Evolutionary conservation across 2,329 filamentous ascomycete species (phyloP), one percentile per base, ranked within the genome.

Genomic region (Exserohilum turcica): DNA sequence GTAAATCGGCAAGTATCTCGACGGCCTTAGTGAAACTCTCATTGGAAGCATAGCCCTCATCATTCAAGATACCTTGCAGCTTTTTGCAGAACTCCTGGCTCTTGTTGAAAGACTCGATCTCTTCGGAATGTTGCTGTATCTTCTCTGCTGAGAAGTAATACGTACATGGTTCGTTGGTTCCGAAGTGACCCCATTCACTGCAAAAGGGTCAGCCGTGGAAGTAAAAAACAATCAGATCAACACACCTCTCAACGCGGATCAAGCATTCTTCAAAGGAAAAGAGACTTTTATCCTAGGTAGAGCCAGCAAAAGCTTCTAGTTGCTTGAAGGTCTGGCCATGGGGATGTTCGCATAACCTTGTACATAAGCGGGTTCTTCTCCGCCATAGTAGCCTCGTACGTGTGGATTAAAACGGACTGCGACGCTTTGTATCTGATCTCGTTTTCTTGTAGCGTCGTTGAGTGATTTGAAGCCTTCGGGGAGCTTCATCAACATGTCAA

Each of bases 401-500:
- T 43, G 45, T 63, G 49, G 12, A 66, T 59, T n/a, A 67, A 52
- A 36, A 66, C 44, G 45, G 63, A 67, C 49, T 68, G 63, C 37
- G 63, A 58, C 28, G 68, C 65, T 57, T 63, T 55, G 47, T 68
- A 63, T 59, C 55, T 57, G 2, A 67, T 46, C 39, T 57, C 7
- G 40, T 58, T 55, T 40, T 68, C n/a, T 64, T 21, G 48, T 62
- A 49, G 50, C 46, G 15, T 66, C 56, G 35, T 67, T 59, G 18
- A 67, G 59, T 45, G 32, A 18, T 52, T 66, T 64, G 54, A 70
- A 67, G 44, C 64, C 57, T 28, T 64, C 59, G 46, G 64, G 64
- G 5, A 68, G 59, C 57, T 66, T 61, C 59, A 65, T 65, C 52
- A 67, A 28, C 59, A 64, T 65, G 18, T 68, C 63, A 15, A 68